A percentile compares a stretch with the other conserved stretches of the same genome.
These are phyloP conservation scores for Plantago elongata DNA, from an alignment of 257 asterid species.

Conservation along the genomic window DNA sequence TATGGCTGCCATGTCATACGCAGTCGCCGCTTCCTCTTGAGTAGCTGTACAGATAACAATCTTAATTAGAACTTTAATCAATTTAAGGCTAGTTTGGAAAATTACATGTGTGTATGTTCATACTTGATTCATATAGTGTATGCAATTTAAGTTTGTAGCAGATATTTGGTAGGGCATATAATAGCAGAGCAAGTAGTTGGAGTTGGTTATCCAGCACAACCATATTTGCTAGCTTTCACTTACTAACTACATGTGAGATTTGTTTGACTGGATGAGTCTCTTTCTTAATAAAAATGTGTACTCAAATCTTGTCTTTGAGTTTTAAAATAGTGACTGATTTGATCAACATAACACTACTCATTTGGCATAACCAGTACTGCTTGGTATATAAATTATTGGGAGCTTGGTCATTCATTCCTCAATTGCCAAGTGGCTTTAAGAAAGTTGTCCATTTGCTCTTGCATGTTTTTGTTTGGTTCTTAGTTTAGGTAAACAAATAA, in stretches of 20 bases:
- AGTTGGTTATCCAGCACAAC: conserved; percentile 76
- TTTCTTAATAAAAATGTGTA: background rate
- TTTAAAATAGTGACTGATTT: conserved; percentile 5
- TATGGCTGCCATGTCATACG: conserved; percentile 94
- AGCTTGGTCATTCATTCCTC: conserved; percentile 7
- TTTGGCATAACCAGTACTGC: conserved; percentile 17
- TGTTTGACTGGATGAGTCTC: conserved; percentile 10
- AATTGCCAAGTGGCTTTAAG: conserved; percentile 11
- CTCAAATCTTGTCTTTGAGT: background rate
- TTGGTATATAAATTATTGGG: conserved; percentile 5
- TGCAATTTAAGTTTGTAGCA: conserved; percentile 44
- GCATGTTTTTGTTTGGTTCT: conserved; percentile 16
- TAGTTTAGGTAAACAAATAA: conserved; percentile 35
- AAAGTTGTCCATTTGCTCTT: conserved; percentile 6
- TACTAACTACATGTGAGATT: conserved; percentile 13
- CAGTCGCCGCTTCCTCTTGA: conserved; percentile 95
- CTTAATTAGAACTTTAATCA: background rate
- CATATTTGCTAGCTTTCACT: conserved; percentile 31
- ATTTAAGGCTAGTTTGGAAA: conserved; percentile 14
- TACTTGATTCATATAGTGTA: conserved; percentile 15
- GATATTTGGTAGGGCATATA: conserved; percentile 43
- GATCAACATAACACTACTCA: conserved; percentile 15
- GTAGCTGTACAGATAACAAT: conserved; percentile 48
- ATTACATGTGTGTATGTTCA: background rate
- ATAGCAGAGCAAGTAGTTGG: conserved; percentile 55